Evolutionary conservation across 2,329 filamentous ascomycete genomes (phyloP), one percentile per base, ranked within the genome.

Genomic region (Fusarium heterosporum): DNA sequence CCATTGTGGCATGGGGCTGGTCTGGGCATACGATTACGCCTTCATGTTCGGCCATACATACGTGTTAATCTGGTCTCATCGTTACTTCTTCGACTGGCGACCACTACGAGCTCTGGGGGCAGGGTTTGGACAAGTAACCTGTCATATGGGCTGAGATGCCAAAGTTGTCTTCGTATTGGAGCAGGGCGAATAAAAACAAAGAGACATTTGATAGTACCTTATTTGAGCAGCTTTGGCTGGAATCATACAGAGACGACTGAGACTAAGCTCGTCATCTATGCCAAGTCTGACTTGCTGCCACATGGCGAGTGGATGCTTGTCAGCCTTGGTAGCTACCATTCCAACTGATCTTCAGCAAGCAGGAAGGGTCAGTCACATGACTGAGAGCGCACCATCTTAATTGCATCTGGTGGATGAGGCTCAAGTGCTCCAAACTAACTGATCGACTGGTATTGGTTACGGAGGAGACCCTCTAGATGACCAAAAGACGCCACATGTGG

Each of bases 361-460:
- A 42, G 42, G 17, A 38, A 30, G 17, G 8, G 8, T 9, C 16
- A 30, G 60, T 72, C 71, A 70, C 70, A 73, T 71, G 70, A 72
- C 40, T 11, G 16, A 14, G 17, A 45, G 34, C 26, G 42, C 32
- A 53, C 49, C 22, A 28, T 34, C n/a, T 36, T 7, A 53, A 66
- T 28, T 45, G 47, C 45, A 66, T 55, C 52, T 43, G 54, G 46
- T 43, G 43, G 41, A 45, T 65, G 65, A 63, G 45, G 55, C 47
- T 45, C 49, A 32, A 64, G 53, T 32, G 28, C 36, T 39, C 45
- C 32, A 40, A 45, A 41, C 36, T 26, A 51, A 48, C 34, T 47
- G 47, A 57, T 60, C 34, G 43, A 42, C 53, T 56, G 55, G 53
- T 43, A 46, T 53, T 52, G 47, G 55, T 26, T 46, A 26, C 42